Base-by-base conservation (phyloP, 305 asterid genomes). In the Fraxinus baroniana region DNA sequence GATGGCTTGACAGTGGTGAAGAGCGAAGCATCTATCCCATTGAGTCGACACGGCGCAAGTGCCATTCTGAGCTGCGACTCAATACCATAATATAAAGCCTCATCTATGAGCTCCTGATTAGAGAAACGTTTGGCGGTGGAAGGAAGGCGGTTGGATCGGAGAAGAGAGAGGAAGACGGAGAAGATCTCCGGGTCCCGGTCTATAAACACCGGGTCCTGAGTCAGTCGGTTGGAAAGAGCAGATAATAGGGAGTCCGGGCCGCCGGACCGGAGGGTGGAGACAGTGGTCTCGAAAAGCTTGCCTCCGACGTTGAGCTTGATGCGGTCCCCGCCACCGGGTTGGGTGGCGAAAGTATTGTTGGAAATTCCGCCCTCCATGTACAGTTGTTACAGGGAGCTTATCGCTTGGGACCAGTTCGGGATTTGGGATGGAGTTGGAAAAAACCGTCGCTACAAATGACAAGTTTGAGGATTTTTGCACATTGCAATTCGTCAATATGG, bases 101-200 rank as follows among this genome's bases (percentile, higher is more conserved):
- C 99, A 37, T 94, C 97, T 81, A 94, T 80, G 77, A 95, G 97
- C 46, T 95, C 98, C 44, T 90, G 91, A 64, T 88, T 90, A 77
- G 97, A 89, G 91, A 94, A 94, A 81, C 92, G 89, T 22, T 86
- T 88, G 83, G 95, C 91, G 39, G 94, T 84, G 13, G 92, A 91
- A 7, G 97, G 93, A 12, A 94, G 91, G 87, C 95, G 94, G 78
- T 87, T 90, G 78, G 98, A 89, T 3, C 98, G 96, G 88, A 95
- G 98, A 75, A 94, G 97, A 68, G 97, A 91, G 81, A 95, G 97
- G 81, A 95, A 90, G 78, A 84, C 82, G 81, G 98, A 89, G 90
- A 95, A 95, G 18, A 94, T 88, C 18, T 93, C 98, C 7, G 98
- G 99, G 89, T 95, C 98, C 3, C 99, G 97, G 90, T 95, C 99